Conservation (phyloP, 2,329 filamentous ascomycete species). For the Neonectria faginata region DNA sequence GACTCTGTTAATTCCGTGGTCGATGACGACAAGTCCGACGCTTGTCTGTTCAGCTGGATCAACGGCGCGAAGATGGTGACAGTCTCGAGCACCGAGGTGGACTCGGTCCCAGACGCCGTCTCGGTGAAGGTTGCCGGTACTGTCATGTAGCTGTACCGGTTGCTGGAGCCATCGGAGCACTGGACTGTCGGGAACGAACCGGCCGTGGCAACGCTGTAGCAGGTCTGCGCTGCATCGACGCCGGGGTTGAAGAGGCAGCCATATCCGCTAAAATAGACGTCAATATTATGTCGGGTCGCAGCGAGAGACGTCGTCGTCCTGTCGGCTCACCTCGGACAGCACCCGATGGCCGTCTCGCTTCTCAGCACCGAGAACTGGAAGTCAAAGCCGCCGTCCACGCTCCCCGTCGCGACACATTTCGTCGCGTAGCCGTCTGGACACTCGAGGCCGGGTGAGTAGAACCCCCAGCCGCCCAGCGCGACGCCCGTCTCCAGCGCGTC, state of each 20-base stretch:
- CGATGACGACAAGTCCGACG: constrained; percentile 38
- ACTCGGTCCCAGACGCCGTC: constrained; percentile 13
- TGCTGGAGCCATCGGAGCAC: constrained; percentile 37
- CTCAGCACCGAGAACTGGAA: constrained; percentile 45
- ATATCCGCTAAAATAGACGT: constrained; percentile 18
- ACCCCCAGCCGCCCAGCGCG: constrained; percentile 49
- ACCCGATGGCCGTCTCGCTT: constrained; percentile 49
- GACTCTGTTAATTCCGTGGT: constrained; percentile 14
- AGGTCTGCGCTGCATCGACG: constrained; percentile 23
- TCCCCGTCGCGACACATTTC: constrained; percentile 47
- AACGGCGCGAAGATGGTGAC: constrained; percentile 45
- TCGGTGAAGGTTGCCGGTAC: constrained; percentile 26
- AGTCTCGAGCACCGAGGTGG: constrained; percentile 11
- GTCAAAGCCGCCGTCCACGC: constrained; percentile 39
- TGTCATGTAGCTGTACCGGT: constrained; percentile 29
- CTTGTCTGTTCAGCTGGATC: constrained; percentile 47
- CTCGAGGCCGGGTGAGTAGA: constrained; percentile 51
- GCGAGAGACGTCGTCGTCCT: too few relatives aligned
- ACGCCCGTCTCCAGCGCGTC: constrained; percentile 26
- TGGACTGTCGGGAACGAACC: constrained; percentile 38
- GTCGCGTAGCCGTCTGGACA: constrained; percentile 50
- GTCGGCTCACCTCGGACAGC: constrained; percentile 47
- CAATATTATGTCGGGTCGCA: neutral
- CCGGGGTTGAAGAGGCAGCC: constrained; percentile 9
- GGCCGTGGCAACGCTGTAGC: constrained; percentile 24